phyloP scores from a whole-genome alignment of 176 grass and related monocot genomes.

The Pharus latifolius region DNA sequence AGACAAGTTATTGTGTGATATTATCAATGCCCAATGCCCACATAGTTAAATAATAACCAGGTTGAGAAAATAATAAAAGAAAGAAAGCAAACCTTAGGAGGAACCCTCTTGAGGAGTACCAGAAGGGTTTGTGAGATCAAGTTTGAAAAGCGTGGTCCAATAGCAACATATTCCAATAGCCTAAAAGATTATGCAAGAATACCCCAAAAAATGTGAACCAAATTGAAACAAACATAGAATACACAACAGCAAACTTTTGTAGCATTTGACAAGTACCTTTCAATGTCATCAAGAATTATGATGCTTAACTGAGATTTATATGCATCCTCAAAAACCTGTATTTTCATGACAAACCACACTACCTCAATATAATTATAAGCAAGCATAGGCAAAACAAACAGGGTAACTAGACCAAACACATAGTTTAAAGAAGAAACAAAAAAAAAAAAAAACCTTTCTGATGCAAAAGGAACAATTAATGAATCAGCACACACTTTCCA shows the following conservation, averaged over 20 bases:
- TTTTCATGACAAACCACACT: background rate
- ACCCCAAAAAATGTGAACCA: background rate
- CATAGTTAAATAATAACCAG: background rate
- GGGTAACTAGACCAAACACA: background rate
- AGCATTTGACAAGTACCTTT: slow-evolving; percentile 26
- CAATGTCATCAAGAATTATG: slow-evolving; percentile 94
- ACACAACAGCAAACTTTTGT: background rate
- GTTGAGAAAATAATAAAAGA: background rate
- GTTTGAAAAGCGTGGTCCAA: slow-evolving; percentile 93
- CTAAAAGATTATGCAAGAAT: slow-evolving; percentile 32
- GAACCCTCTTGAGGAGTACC: slow-evolving; percentile 86
- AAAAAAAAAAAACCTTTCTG: too few species aligned
- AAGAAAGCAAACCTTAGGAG: slow-evolving; percentile 57
- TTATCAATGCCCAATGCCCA: background rate
- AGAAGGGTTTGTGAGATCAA: slow-evolving; percentile 79
- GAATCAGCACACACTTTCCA: background rate
- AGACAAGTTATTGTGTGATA: background rate
- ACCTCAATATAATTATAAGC: background rate
- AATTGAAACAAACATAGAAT: background rate
- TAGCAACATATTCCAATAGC: slow-evolving; percentile 92
- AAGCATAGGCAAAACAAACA: background rate
- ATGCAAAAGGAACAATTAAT: background rate
- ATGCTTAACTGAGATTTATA: slow-evolving; percentile 96
- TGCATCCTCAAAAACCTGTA: slow-evolving; percentile 98
- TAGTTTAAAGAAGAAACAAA: background rate